Base-by-base conservation (phyloP, 1,284 basidiomycete genomes). In the Termitomyces sp. region DNA sequence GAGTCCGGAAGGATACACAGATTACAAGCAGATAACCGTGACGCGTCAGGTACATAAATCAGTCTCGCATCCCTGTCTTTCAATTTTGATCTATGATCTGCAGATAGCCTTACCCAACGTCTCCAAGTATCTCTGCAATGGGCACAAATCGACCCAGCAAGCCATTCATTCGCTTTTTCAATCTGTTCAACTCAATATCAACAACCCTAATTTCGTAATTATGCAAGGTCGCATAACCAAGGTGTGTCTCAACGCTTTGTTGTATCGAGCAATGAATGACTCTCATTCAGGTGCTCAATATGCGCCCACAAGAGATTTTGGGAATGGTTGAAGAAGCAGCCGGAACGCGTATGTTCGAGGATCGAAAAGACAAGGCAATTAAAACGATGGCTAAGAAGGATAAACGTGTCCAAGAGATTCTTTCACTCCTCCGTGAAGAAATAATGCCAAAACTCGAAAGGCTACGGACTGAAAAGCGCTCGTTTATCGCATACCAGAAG, bases 241-340 rank as follows among this genome's bases (percentile, higher is more conserved):
- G 74, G 92, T 82, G 40, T 40, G 65, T 59, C 9, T 19, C 17
- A 15, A 17, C 4, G 17, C 44, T 34, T 21, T 48, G 39, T 42
- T 24, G 48, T n/a, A 38, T 21, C 3, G 3, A 28, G 19, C n/a
- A 19, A 10, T 24, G 21, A 8, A 33, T 40, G 15, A 55, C 17
- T 34, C 12, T 50, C 13, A 15, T 3, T 15, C 50, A 92, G 83
- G 92, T 99, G 1, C 83, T 99, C 54, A 99, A 98, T 71, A 99
- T 99, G 97, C 90, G 94, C 52, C 95, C 97, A 0, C 89, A 90
- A 72, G 97, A 99, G 70, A 98, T 99, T 60, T 81, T 99, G 13
- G 93, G 94, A 2, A 96, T 99, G 92, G 94, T 99, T 10, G 97
- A 99, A 70, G 97, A 99, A 71, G 97, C 97, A 0, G 93, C 96